phyloP scores from a whole-genome alignment of 2,329 filamentous ascomycete species.

The Talaromyces sp. region DNA sequence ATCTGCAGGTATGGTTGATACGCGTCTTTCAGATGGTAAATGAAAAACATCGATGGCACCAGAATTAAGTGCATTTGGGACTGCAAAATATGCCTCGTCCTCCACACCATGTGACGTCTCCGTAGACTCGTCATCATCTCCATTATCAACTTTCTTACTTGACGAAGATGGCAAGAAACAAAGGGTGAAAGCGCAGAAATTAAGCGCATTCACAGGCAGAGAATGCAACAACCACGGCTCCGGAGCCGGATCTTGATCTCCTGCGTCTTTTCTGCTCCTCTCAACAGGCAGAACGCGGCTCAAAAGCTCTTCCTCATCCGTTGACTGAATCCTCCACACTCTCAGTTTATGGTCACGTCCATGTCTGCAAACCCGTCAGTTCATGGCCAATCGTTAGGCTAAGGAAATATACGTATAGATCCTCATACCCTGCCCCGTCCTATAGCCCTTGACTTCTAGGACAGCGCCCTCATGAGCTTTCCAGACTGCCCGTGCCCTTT shows the following conservation, averaged over 20 bases:
- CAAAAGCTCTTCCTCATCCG: conserved; percentile 50
- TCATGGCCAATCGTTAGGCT: not conserved
- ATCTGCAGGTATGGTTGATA: conserved; percentile 55
- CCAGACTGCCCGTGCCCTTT: conserved; percentile 81
- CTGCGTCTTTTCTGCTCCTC: conserved; percentile 46
- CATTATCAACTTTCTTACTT: not conserved
- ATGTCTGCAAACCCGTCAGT: conserved; percentile 58
- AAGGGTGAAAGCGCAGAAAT: conserved; percentile 82
- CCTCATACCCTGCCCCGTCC: conserved; percentile 45
- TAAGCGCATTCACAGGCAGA: conserved; percentile 84
- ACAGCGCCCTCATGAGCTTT: conserved; percentile 75
- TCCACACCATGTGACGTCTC: not conserved
- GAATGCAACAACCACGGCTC: conserved; percentile 80
- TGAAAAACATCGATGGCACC: conserved; percentile 81
- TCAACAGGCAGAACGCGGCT: conserved; percentile 71
- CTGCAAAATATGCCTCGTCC: conserved; percentile 62
- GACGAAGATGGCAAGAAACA: conserved; percentile 41
- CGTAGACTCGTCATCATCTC: no score
- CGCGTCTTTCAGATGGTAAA: conserved; percentile 69
- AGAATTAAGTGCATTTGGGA: conserved; percentile 71
- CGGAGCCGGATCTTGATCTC: conserved; percentile 26
- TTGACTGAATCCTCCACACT: conserved; percentile 75
- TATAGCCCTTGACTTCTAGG: conserved; percentile 66
- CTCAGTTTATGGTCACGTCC: conserved; percentile 82
- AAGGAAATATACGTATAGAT: conserved; percentile 70